Evolutionary conservation across 2,329 filamentous ascomycete genomes (phyloP).

Genomic region (Dryadomyces quercivorus): DNA sequence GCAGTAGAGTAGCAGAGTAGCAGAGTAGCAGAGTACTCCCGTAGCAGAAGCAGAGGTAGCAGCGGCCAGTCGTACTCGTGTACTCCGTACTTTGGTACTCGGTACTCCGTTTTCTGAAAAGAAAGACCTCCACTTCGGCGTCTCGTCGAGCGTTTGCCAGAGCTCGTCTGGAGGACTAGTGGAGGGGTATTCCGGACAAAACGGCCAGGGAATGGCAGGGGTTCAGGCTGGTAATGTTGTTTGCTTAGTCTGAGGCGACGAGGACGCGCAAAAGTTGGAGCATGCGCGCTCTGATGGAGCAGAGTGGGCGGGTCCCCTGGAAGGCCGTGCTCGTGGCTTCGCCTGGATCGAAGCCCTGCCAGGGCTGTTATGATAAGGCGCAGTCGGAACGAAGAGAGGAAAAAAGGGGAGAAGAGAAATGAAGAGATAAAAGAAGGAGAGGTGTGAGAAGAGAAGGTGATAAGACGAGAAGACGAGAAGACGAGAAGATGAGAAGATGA

Average conservation of each 20-base stretch:
- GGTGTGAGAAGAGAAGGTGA: neutral
- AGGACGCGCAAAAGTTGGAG: constrained; percentile 15
- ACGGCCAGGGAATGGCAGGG: neutral
- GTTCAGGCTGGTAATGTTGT: neutral
- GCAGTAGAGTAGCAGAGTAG: too few species aligned
- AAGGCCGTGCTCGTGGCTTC: neutral
- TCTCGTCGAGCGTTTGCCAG: too few species aligned
- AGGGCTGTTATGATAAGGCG: neutral
- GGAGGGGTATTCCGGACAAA: too few species aligned
- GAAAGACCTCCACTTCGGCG: too few species aligned
- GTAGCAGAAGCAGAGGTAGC: too few species aligned
- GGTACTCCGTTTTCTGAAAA: too few species aligned
- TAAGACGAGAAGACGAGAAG: neutral
- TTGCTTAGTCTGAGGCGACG: neutral
- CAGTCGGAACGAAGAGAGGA: neutral
- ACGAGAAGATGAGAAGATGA: neutral
- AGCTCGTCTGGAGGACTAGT: neutral
- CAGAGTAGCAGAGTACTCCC: too few species aligned
- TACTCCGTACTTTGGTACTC: too few species aligned
- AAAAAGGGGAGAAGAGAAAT: neutral
- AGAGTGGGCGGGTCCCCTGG: neutral
- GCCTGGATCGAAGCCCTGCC: neutral
- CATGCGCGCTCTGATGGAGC: constrained; percentile 25
- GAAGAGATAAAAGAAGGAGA: neutral
- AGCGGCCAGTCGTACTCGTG: too few species aligned